A percentile compares a stretch with the other conserved stretches of the same genome.
phyloP scores from a whole-genome alignment of 768 basidiomycete genomes.

The Termitomyces sp. region DNA sequence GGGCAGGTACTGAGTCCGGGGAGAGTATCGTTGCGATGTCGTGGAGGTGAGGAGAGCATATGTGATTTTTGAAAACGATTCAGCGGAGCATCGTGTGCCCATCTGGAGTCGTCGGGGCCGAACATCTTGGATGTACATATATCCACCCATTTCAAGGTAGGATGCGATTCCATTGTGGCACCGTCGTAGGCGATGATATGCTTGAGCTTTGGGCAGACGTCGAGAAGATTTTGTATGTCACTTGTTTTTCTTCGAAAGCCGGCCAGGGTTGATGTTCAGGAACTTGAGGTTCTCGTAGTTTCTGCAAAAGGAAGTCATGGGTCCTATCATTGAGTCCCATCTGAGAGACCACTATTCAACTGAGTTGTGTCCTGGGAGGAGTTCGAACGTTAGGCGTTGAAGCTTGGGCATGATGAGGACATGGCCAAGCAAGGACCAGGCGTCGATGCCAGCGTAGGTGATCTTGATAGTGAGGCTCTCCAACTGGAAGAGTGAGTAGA shows the following conservation, averaged over 20 bases:
- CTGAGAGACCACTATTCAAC: not conserved
- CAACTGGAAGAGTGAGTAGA: conserved; percentile 2
- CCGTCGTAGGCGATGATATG: conserved; percentile 9
- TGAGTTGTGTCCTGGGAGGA: not conserved
- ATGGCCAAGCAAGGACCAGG: not conserved
- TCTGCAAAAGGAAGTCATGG: conserved; percentile 2
- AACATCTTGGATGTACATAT: conserved; percentile 7
- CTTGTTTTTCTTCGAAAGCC: not conserved
- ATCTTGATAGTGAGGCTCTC: conserved; percentile 7
- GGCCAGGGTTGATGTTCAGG: conserved; percentile 8
- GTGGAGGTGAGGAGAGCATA: conserved; percentile 1
- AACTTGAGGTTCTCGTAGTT: conserved; percentile 4
- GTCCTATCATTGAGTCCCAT: conserved; percentile 1
- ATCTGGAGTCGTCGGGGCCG: not conserved
- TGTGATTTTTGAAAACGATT: not conserved
- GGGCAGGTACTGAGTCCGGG: not conserved
- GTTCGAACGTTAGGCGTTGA: conserved; percentile 4
- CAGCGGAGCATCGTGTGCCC: not conserved
- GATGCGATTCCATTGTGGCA: not conserved
- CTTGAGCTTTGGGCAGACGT: conserved; percentile 8
- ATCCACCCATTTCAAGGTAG: conserved; percentile 9
- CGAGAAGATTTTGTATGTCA: not conserved
- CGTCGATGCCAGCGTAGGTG: not conserved
- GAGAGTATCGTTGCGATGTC: conserved; percentile 4
- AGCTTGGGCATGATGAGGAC: conserved; percentile 6